phyloP scores from a whole-genome alignment of 306 rosid genomes.

The Pyrus communis region DNA sequence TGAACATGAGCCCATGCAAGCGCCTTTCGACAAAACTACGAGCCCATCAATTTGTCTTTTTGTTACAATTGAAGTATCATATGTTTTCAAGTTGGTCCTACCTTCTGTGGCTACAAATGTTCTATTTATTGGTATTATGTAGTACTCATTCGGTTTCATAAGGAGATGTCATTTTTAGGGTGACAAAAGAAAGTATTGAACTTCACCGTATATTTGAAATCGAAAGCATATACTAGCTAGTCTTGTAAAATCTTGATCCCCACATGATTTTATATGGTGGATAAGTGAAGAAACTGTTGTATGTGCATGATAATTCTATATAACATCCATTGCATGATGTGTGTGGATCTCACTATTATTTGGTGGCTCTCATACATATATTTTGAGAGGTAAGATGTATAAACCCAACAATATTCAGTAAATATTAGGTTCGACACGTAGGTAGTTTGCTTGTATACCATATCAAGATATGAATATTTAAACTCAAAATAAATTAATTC shows the following conservation, averaged over 20 bases:
- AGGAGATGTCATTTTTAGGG: neutral
- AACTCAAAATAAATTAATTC: too few species aligned
- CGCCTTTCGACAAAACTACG: neutral
- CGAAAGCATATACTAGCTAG: neutral
- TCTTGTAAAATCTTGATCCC: neutral
- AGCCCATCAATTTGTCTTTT: neutral
- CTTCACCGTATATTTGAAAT: neutral
- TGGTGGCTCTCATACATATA: neutral
- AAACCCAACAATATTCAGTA: neutral
- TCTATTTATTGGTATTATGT: neutral
- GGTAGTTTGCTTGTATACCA: too few species aligned
- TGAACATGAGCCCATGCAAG: neutral
- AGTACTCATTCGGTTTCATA: neutral
- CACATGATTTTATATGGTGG: neutral
- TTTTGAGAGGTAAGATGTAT: neutral
- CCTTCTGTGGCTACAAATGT: neutral
- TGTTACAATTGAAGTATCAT: neutral
- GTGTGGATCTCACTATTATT: neutral
- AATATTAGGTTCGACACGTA: too few species aligned
- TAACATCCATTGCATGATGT: neutral
- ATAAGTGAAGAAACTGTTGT: neutral
- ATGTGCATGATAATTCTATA: neutral
- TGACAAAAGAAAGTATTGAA: too few species aligned
- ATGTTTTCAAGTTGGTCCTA: neutral
- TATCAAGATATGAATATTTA: too few species aligned